Base-by-base conservation (phyloP, 176 grass and related monocot genomes). In the Eleusine coracana region DNA sequence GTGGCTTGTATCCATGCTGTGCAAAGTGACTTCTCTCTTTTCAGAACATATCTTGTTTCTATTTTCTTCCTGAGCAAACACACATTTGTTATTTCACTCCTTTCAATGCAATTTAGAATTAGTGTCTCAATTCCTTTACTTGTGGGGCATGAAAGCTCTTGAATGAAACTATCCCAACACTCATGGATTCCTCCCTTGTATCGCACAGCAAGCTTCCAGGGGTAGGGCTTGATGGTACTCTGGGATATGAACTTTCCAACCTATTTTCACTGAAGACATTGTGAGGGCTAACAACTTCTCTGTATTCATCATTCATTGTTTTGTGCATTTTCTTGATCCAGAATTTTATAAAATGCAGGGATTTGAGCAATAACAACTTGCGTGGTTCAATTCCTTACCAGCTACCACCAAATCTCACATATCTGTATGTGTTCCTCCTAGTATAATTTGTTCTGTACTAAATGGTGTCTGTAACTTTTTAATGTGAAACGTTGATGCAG, bases 311-410 rank as follows among this genome's bases (percentile, higher is more conserved):
- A 25, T 2, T 54, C 31, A 34, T 34, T 8, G 3, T 41, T 71
- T 23, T 61, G 12, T 68, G 18, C 59, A 80, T 76, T n/a, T 0
- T 0, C 60, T n/a, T 73, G 40, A 89, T 75, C 31, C 34, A 78
- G 70, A 63, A 40, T 54, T 58, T 86, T 67, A 20, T 88, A 84
- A 63, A 41, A 87, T 82, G 77, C 70, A 99, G 96, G 77, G 96
- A 99, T 89, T 69, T 99, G 85, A 96, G 96, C 69, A 82, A 88
- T 83, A 99, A 99, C 78, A 88, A 88, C 61, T 85, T 99, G 71
- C 77, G 70, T 71, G 96, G 92, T 66, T 91, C 87, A 13, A 83
- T 99, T 61, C 93, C 96, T 68, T 99, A 99, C 70, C 96, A 99
- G 78, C 20, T 99, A 69, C 96, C 96, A 16, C 91, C 91, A 0